Conservation (phyloP, 192 early-diverging fungal species). For the Backusella mclennaniae region DNA sequence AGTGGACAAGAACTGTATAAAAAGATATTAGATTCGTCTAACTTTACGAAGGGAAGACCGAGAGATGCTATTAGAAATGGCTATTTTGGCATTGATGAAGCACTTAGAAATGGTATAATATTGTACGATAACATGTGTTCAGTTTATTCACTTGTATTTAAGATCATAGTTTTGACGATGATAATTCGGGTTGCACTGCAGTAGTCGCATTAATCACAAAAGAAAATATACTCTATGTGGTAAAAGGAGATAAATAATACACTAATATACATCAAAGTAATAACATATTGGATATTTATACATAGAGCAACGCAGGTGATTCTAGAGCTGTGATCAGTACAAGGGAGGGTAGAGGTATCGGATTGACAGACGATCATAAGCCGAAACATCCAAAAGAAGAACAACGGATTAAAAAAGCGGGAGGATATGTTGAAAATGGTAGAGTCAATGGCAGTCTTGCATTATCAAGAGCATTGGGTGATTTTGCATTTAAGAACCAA, state of each 20-base stretch:
- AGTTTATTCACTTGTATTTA: not conserved
- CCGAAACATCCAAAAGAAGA: conserved; percentile 84
- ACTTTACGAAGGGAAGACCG: conserved; percentile 65
- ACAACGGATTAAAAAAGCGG: conserved; percentile 81
- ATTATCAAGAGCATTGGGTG: conserved; percentile 94
- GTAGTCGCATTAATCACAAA: conserved; percentile 43
- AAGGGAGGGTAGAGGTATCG: conserved; percentile 63
- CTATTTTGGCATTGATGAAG: conserved; percentile 77
- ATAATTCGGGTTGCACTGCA: conserved; percentile 95
- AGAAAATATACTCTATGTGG: conserved; percentile 30
- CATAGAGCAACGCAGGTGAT: conserved; percentile 84
- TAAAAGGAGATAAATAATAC: not conserved
- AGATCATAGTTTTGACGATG: conserved; percentile 44
- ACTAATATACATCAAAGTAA: not conserved
- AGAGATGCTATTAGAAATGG: conserved; percentile 79
- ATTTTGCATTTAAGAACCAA: conserved; percentile 98
- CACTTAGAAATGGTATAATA: conserved; percentile 65
- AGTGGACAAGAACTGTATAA: conserved; percentile 76
- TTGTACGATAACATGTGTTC: not conserved
- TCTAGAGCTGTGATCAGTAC: conserved; percentile 85
- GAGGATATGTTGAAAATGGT: conserved; percentile 97
- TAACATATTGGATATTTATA: not conserved
- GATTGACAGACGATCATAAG: conserved; percentile 94
- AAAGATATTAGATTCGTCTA: conserved; percentile 60
- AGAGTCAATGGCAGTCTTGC: conserved; percentile 98